Evolutionary conservation across 371 early-diverging fungal species (phyloP).

Genomic region (Apophysomyces elegans): DNA sequence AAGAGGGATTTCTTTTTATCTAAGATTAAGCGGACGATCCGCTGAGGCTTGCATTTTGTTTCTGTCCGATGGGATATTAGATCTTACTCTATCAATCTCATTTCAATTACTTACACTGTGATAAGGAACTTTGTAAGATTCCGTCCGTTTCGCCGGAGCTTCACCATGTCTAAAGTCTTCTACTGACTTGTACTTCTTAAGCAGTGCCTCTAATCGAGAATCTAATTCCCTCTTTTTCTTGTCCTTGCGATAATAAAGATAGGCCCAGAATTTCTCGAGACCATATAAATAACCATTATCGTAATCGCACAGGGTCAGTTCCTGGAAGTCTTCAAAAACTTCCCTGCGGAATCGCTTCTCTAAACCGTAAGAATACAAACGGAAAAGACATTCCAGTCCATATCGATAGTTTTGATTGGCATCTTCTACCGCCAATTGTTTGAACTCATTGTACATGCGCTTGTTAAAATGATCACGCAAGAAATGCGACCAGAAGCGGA

Average conservation of each 20-base stretch:
- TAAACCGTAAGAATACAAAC: slow-evolving; percentile 90
- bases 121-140: slow-evolving; percentile 25
- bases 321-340: slow-evolving; percentile 82
- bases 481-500: slow-evolving; percentile 97
- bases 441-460: slow-evolving; percentile 91
- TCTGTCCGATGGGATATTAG: neutral
- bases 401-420: slow-evolving; percentile 80
- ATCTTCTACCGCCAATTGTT: slow-evolving; percentile 87
- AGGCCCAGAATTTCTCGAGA: slow-evolving; percentile 94
- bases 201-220: slow-evolving; percentile 55
- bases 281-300: slow-evolving; percentile 76
- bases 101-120: slow-evolving; percentile 9
- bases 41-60: slow-evolving; percentile 4
- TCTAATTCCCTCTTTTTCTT: slow-evolving; percentile 63
- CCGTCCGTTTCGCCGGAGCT: slow-evolving; percentile 14
- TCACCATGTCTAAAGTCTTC: slow-evolving; percentile 66
- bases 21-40: neutral
- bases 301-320: slow-evolving; percentile 70
- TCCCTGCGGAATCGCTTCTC: slow-evolving; percentile 82
- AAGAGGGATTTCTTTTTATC: neutral
- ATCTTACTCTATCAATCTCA: neutral
- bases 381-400: slow-evolving; percentile 93
- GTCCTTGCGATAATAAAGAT: slow-evolving; percentile 81
- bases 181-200: slow-evolving; percentile 65
- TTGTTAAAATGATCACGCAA: slow-evolving; percentile 91